These are phyloP conservation scores for Fusarium musae DNA, from an alignment of 2,329 filamentous ascomycete genomes.

Conservation along the genomic window DNA sequence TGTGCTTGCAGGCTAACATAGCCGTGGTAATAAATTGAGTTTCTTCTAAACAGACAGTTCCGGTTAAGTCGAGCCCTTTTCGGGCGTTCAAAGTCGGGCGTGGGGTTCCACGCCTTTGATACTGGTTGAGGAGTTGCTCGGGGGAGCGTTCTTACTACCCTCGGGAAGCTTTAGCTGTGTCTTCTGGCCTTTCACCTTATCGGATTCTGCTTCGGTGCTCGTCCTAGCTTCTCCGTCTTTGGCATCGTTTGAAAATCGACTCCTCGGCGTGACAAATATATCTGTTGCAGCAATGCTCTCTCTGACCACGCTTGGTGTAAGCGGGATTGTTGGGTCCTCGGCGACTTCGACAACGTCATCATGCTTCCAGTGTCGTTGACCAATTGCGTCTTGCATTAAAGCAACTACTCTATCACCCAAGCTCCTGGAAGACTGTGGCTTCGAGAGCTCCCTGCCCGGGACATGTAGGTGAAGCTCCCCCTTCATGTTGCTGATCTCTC, in stretches of 20 bases:
- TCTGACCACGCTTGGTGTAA: slow-evolving; percentile 22
- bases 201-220: not conserved
- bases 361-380: slow-evolving; percentile 8
- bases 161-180: not conserved
- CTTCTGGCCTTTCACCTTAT: not conserved
- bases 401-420: slow-evolving; percentile 36
- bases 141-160: not conserved
- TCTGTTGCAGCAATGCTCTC: slow-evolving; percentile 36
- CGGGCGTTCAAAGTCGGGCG: not conserved
- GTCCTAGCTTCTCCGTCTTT: not conserved
- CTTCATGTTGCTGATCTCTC: slow-evolving; percentile 37
- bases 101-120: not conserved
- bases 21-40: not conserved
- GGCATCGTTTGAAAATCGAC: slow-evolving; percentile 22
- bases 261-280: slow-evolving; percentile 38
- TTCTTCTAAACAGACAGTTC: not conserved
- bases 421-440: slow-evolving; percentile 24
- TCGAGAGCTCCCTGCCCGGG: not conserved
- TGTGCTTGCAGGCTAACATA: not conserved
- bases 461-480: not conserved
- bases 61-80: not conserved
- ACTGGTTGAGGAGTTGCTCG: not conserved
- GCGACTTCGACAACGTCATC: not conserved
- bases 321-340: slow-evolving; percentile 3
- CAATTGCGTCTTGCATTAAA: slow-evolving; percentile 27